Conservation (phyloP, 2,329 filamentous ascomycete genomes). For the Dichotomopilus funicola region DNA sequence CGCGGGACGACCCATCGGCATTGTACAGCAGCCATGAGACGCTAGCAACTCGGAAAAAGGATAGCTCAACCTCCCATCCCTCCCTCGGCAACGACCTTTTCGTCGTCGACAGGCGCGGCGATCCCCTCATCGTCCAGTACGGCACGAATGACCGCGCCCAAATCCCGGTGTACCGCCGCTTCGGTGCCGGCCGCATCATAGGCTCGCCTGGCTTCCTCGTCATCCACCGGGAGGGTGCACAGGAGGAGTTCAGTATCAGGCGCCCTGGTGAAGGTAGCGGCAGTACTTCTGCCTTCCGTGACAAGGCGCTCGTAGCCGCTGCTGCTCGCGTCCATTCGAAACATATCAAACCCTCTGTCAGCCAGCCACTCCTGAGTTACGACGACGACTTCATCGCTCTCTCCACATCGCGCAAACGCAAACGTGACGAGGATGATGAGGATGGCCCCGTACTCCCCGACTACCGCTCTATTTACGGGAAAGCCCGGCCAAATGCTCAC, state of each 20-base stretch:
- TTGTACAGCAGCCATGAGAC: background rate
- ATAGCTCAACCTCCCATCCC: background rate
- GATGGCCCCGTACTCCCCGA: conserved; percentile 36
- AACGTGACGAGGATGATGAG: conserved; percentile 28
- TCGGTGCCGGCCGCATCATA: conserved; percentile 62
- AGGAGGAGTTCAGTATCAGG: conserved; percentile 47
- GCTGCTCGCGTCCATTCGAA: conserved; percentile 33
- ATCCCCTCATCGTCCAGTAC: conserved; percentile 67
- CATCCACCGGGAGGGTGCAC: conserved; percentile 60
- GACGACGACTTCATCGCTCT: conserved; percentile 45
- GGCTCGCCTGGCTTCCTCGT: conserved; percentile 54
- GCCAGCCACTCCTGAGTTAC: background rate
- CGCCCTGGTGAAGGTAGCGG: conserved; percentile 37
- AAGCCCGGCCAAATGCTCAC: conserved; percentile 41
- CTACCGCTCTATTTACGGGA: conserved; percentile 61
- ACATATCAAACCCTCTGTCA: conserved; percentile 34
- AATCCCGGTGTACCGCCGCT: conserved; percentile 64
- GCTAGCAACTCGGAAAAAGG: background rate
- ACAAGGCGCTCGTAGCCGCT: conserved; percentile 44
- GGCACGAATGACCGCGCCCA: conserved; percentile 65
- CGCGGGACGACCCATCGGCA: background rate
- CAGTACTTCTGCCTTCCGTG: conserved; percentile 34
- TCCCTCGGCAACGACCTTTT: conserved; percentile 36
- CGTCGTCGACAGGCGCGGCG: conserved; percentile 66
- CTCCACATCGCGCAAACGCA: conserved; percentile 37